Base-by-base conservation (phyloP, 352 stramenopile genomes). In the Phytophthora fragariae region DNA sequence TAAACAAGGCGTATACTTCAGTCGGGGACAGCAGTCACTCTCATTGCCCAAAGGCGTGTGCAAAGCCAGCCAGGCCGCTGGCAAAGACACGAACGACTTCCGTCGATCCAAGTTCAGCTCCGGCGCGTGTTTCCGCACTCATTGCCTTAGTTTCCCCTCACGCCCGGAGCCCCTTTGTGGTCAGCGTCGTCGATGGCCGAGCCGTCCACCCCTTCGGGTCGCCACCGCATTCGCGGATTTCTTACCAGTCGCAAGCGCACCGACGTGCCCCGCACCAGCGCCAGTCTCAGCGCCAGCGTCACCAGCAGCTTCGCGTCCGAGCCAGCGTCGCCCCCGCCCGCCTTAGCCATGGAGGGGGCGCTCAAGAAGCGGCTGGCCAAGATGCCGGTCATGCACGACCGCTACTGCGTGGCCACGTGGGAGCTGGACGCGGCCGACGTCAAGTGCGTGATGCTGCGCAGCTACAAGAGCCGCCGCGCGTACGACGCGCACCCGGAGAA, bases 331-430 rank as follows among this genome's bases (percentile, higher is more conserved):
- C 41, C 41, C 15, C 6, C 17, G 41, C 17, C 27, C 19, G 35
- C 29, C 41, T 27, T 27, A 27, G 58, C 77, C 35, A 90, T 93
- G 82, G 86, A 96, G 58, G 88, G 89, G 12, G 56, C 72, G 44
- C 75, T 96, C 12, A 94, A 93, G 78, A 93, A 94, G 62, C 85
- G 89, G 52, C 80, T 75, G 59, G 75, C 72, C 17, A 91, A 85
- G 17, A 80, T 94, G 82, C 84, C 85, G 1, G 79, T 94, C 19
- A 96, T 96, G 89, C 88, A 86, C 65, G 83, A 92, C 62, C 85
- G 88, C 44, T 96, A 96, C 73, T 94, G 88, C 65, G 86, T 94
- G 55, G 85, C 86, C n/a, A 88, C 83, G 76, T 90, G 76, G 76
- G 85, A 91, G 54, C 31, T 89, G 44, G 80, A 90, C 70, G 67